Conservation (phyloP, 176 grass and related monocot genomes). For the Rhynchospora pubera region DNA sequence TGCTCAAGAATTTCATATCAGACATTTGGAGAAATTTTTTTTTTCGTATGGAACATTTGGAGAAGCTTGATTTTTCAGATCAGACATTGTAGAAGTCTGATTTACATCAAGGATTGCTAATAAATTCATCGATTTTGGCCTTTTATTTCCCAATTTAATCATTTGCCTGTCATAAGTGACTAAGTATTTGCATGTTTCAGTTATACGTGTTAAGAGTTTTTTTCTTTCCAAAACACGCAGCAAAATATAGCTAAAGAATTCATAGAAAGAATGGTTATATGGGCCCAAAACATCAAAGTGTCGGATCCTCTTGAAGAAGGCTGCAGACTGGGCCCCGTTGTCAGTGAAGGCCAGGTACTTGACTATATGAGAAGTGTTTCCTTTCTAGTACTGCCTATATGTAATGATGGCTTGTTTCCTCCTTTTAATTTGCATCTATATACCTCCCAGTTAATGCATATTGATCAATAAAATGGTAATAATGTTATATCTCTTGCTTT, state of each 20-base stretch:
- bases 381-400: background rate
- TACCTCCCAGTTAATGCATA: background rate
- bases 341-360: conserved; percentile 88
- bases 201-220: background rate
- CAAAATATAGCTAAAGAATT: conserved; percentile 86
- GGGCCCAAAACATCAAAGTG: conserved; percentile 88
- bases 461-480: background rate
- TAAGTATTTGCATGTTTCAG: background rate
- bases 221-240: conserved; percentile 31
- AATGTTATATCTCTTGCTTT: background rate
- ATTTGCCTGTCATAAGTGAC: background rate
- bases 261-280: conserved; percentile 73
- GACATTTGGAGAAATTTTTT: background rate
- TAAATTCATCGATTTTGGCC: background rate
- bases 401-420: background rate
- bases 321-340: conserved; percentile 88
- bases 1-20: background rate
- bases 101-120: background rate
- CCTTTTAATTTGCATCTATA: background rate
- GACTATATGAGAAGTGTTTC: background rate
- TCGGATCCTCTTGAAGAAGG: conserved; percentile 89
- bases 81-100: background rate
- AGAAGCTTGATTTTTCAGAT: background rate
- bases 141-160: background rate
- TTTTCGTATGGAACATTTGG: no score